Evolutionary conservation across 1,284 basidiomycete species (phyloP).

Genomic region (Phellinidium pouzarii): DNA sequence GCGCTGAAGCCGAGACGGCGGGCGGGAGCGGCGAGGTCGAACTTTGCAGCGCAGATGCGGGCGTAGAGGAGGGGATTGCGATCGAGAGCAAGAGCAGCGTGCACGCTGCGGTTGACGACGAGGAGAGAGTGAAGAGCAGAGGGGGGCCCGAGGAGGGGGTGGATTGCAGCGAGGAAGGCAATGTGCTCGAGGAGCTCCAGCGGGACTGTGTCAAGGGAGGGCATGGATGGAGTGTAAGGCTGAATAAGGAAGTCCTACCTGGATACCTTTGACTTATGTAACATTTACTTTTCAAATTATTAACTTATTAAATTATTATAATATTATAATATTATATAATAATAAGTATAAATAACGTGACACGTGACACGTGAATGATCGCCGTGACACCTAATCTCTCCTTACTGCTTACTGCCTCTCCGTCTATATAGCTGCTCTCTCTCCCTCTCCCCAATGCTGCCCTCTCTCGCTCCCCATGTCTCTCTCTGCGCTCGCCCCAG

Average conservation of each 20-base stretch:
- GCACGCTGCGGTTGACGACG: conserved; percentile 31
- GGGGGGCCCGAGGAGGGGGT: conserved; percentile 29
- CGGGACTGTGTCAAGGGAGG: conserved; percentile 26
- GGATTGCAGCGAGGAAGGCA: conserved; percentile 32
- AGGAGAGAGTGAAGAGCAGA: conserved; percentile 31
- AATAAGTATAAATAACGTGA: too few relatives aligned
- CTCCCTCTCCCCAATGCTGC: neutral
- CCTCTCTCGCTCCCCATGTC: neutral
- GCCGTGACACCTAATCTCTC: too few relatives aligned
- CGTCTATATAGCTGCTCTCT: neutral
- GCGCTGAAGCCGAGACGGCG: conserved; percentile 26
- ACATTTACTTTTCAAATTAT: too few relatives aligned
- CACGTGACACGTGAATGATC: too few relatives aligned
- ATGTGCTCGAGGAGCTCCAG: conserved; percentile 38
- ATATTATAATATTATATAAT: too few relatives aligned
- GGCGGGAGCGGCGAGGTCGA: conserved; percentile 30
- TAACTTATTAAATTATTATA: too few relatives aligned
- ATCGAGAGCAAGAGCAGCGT: conserved; percentile 29
- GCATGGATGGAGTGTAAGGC: too few relatives aligned
- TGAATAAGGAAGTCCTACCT: too few relatives aligned
- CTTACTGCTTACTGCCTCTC: neutral
- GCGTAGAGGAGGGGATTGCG: conserved; percentile 39
- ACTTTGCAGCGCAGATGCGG: conserved; percentile 36
- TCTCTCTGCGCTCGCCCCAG: conserved; percentile 16
- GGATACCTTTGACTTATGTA: too few relatives aligned